Base-by-base conservation (phyloP, 257 asterid genomes). In the Petrea volubilis region DNA sequence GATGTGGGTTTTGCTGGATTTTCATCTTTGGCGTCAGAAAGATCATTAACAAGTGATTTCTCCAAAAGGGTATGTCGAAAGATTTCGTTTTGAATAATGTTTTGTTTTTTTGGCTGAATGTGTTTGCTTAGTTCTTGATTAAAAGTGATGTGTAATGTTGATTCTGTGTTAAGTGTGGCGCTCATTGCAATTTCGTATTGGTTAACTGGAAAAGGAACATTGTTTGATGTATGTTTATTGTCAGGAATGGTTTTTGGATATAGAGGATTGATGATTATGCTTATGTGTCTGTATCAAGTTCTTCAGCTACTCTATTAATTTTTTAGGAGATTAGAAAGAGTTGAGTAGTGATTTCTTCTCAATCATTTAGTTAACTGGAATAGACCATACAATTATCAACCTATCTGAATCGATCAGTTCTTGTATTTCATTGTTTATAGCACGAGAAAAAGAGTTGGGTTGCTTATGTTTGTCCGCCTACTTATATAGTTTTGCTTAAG, bases 61-160 rank as follows among this genome's bases (percentile, higher is more conserved):
- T 70, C 77, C 64, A 56, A 60, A 63, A 74, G 83, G 82, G 95
- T 84, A 78, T 64, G 88, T 47, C 15, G n/a, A 52, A 76, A 25
- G 27, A 52, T 58, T 29, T 31, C 33, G n/a, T 72, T 68, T 46
- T 15, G 0, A 15, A 53, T n/a, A 3, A 3, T 2, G 25, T 58
- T 67, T 70, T 55, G 69, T 20, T 29, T 27, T 28, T 72, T 60
- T 40, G 50, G 74, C 60, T 53, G 27, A n/a, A 15, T 29, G 20
- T 57, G 20, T 23, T 53, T 49, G 55, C 51, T 34, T 20, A 24
- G 1, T 17, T 11, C 15, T 15, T 25, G 14, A 17, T 36, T 61
- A 13, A 18, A 4, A 64, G 12, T 71, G 40, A 46, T 28, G 25
- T 6, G 9, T 60, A 29, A 24, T 18, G 11, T 11, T 55, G 25